Evolutionary conservation across 306 rosid genomes (phyloP), one percentile per base, ranked within the genome.

Genomic region (Benincasa hispida): DNA sequence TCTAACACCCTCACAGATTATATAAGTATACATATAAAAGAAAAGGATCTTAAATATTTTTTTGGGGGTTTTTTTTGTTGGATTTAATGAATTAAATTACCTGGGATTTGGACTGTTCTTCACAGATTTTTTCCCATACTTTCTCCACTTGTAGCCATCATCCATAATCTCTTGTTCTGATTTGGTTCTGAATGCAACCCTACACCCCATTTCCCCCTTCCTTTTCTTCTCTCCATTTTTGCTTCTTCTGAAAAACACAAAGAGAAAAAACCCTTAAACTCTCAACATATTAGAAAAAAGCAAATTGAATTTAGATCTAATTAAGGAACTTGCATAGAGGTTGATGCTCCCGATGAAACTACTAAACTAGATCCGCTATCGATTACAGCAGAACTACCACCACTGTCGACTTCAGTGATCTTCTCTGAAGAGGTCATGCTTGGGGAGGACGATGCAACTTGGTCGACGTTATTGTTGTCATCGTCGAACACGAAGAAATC

Each of bases 81-180:
- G n/a, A n/a, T n/a, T n/a, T 1, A 25, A 59, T 11, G 2, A 54
- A 22, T 15, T 57, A 10, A 47, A 27, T 74, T 85, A 91, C 97
- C 97, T 89, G 37, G 88, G 83, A 62, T 91, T 66, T 1, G 88
- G 85, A 79, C 30, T 91, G 82, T 87, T 87, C 83, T 91, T 91
- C 21, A 91, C 93, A 0, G 85, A 74, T 56, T 91, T 91, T 83
- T 86, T 91, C 25, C 97, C 97, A 42, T 91, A 91, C 85, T 91
- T 91, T 78, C 97, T 86, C 97, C 97, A 91, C 75, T 86, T 91
- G 85, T 83, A 91, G 70, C 97, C 97, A 81, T 91, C 93, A 53
- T 91, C 94, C 92, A 91, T 87, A 45, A 87, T 57, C 83, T 89
- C 97, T 50, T 85, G 24, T 79, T 87, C 89, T 53, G 97, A 85